These are phyloP conservation scores for Baorangia bicolor DNA, from an alignment of 768 basidiomycete species.

Conservation along the genomic window DNA sequence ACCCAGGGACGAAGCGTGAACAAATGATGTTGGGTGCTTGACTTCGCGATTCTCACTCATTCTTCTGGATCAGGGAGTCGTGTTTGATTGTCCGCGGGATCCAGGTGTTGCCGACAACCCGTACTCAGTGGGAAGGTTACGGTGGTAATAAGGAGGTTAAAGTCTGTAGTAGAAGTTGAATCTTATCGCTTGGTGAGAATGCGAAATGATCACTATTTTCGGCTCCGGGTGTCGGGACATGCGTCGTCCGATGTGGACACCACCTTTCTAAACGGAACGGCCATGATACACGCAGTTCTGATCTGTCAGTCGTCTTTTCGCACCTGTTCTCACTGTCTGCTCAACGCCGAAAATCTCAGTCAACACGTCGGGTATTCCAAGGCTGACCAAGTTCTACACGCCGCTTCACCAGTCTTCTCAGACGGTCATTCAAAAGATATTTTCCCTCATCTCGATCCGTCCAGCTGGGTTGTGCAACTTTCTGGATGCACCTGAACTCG, in stretches of 20 bases:
- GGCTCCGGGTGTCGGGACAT: not conserved
- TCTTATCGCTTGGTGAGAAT: not conserved
- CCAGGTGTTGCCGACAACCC: too few relatives aligned
- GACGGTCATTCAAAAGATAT: slow-evolving; percentile 83
- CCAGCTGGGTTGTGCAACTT: slow-evolving; percentile 91
- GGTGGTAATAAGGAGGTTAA: not conserved
- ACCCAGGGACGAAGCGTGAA: slow-evolving; percentile 61
- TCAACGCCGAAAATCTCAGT: slow-evolving; percentile 47
- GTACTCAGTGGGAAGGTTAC: not conserved
- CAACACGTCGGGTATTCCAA: slow-evolving; percentile 88
- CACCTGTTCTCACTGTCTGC: slow-evolving; percentile 16
- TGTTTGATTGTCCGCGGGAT: not conserved
- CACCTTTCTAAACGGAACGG: not conserved
- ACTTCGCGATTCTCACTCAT: not conserved
- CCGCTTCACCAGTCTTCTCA: slow-evolving; percentile 61
- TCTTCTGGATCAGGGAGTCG: not conserved
- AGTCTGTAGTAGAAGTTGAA: not conserved
- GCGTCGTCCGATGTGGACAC: not conserved
- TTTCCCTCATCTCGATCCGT: slow-evolving; percentile 79
- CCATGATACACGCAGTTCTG: slow-evolving; percentile 83
- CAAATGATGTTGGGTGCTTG: not conserved
- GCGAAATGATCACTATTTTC: not conserved
- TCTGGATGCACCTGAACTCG: slow-evolving; percentile 87
- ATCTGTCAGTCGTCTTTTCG: slow-evolving; percentile 58
- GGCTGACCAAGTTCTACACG: slow-evolving; percentile 87